Evolutionary conservation across 345 rosid species (phyloP).

Genomic region (Sisymbrium irio): DNA sequence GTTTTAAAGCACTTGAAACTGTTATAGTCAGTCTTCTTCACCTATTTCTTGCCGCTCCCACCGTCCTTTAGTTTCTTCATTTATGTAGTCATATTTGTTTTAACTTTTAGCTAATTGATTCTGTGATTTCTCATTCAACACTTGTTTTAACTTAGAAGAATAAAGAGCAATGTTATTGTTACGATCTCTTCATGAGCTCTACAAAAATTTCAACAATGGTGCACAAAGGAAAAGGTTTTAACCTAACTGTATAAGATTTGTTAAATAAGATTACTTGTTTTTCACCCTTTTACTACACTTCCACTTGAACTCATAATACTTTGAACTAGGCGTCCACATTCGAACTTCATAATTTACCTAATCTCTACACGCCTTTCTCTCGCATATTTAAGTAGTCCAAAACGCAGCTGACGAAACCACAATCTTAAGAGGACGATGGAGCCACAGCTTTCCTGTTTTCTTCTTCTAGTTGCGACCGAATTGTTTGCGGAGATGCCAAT

Average conservation of each 20-base stretch:
- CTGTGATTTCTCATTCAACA: too few species aligned
- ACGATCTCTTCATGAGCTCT: too few species aligned
- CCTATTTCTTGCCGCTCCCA: too few species aligned
- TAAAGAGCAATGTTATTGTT: too few species aligned
- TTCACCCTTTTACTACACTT: neutral
- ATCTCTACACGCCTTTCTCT: neutral
- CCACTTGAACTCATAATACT: neutral
- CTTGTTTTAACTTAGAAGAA: too few species aligned
- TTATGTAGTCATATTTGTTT: too few species aligned
- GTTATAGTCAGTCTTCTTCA: too few species aligned
- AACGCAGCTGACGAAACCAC: neutral
- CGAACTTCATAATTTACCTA: neutral
- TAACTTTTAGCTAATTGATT: too few species aligned
- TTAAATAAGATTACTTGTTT: neutral
- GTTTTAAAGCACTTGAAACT: too few species aligned
- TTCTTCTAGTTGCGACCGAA: constrained; percentile 48
- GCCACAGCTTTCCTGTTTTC: constrained; percentile 37
- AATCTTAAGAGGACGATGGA: neutral
- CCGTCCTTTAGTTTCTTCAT: too few species aligned
- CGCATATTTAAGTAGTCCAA: neutral
- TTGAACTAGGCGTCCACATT: neutral
- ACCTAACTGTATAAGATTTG: neutral
- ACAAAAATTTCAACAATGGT: too few species aligned
- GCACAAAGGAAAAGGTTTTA: too few species aligned
- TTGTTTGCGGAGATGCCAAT: constrained; percentile 42